A percentile compares a stretch with the other conserved stretches of the same genome.
Evolutionary conservation across 2,329 filamentous ascomycete genomes (phyloP).

Genomic region (Apiospora pterosperma): DNA sequence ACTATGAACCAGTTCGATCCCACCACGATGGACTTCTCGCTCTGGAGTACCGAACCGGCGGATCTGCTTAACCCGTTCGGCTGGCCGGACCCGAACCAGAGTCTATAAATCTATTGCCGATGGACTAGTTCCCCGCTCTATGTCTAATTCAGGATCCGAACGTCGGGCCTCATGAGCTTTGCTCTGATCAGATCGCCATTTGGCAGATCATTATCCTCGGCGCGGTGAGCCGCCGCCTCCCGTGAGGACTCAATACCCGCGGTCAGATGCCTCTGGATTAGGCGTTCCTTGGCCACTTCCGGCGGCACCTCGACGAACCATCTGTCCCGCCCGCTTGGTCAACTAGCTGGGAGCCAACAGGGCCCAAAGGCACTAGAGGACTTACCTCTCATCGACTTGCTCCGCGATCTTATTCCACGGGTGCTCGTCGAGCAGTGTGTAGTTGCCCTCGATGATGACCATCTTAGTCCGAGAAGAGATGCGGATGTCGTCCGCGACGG

Average conservation of each 20-base stretch:
- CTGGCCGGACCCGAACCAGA: slow-evolving; percentile 16
- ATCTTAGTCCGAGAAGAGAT: slow-evolving; percentile 37
- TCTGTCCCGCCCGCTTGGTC: slow-evolving; percentile 6
- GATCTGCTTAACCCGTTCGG: slow-evolving; percentile 19
- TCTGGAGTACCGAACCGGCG: slow-evolving; percentile 17
- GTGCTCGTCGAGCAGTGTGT: slow-evolving; percentile 40
- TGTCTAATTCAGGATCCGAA: slow-evolving; percentile 21
- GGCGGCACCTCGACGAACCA: slow-evolving; percentile 26
- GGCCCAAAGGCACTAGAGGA: background rate
- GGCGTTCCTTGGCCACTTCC: slow-evolving; percentile 17
- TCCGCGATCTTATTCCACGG: slow-evolving; percentile 34
- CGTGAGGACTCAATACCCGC: slow-evolving; percentile 24
- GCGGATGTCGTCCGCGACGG: slow-evolving; percentile 24
- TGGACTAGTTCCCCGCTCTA: background rate
- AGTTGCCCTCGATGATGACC: slow-evolving; percentile 51
- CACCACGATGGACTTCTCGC: slow-evolving; percentile 20
- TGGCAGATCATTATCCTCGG: slow-evolving; percentile 26
- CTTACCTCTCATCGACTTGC: slow-evolving; percentile 38
- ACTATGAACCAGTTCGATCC: slow-evolving; percentile 16
- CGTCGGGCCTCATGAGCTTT: slow-evolving; percentile 19
- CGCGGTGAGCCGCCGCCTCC: slow-evolving; percentile 19
- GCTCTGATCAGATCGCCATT: slow-evolving; percentile 24
- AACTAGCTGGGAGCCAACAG: too few relatives aligned
- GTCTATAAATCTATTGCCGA: slow-evolving; percentile 5
- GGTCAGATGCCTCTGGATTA: slow-evolving; percentile 21